A percentile compares a stretch with the other conserved stretches of the same genome.
These are phyloP conservation scores for Mimosa pudica DNA, from an alignment of 306 rosid genomes.

Conservation along the genomic window DNA sequence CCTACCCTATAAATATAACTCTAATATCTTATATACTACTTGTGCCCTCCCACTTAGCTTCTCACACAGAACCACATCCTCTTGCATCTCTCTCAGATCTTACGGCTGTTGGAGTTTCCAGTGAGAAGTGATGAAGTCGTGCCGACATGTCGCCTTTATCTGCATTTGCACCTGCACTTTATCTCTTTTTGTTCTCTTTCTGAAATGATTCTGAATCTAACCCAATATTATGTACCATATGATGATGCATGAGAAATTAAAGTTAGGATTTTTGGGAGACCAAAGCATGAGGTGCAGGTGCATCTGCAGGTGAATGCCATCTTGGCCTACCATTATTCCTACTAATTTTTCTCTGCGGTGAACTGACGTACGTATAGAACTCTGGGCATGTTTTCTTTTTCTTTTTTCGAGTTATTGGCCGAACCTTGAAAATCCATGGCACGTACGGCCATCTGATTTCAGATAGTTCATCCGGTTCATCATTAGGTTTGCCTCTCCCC, in stretches of 20 bases:
- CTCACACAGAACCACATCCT: background rate
- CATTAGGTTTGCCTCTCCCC: background rate
- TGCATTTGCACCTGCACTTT: slow-evolving; percentile 98
- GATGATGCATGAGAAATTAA: background rate
- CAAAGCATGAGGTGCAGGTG: slow-evolving; percentile 60
- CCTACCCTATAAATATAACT: background rate
- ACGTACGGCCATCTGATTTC: background rate
- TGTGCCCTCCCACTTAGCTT: background rate
- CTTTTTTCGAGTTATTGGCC: background rate
- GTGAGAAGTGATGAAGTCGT: background rate
- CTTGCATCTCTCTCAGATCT: background rate
- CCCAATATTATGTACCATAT: background rate
- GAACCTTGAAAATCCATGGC: too few species aligned
- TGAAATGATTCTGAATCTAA: background rate
- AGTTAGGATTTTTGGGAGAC: background rate
- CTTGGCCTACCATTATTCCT: slow-evolving; percentile 23
- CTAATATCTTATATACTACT: background rate
- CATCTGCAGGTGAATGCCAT: slow-evolving; percentile 71
- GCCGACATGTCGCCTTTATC: slow-evolving; percentile 63
- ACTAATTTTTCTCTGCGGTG: background rate
- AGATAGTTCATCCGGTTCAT: background rate
- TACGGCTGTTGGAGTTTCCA: background rate
- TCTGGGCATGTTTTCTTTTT: background rate
- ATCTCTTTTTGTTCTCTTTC: background rate
- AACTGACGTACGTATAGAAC: background rate